Conservation (phyloP, 164 flowering plant genomes). For the Nelumbo lutea region DNA sequence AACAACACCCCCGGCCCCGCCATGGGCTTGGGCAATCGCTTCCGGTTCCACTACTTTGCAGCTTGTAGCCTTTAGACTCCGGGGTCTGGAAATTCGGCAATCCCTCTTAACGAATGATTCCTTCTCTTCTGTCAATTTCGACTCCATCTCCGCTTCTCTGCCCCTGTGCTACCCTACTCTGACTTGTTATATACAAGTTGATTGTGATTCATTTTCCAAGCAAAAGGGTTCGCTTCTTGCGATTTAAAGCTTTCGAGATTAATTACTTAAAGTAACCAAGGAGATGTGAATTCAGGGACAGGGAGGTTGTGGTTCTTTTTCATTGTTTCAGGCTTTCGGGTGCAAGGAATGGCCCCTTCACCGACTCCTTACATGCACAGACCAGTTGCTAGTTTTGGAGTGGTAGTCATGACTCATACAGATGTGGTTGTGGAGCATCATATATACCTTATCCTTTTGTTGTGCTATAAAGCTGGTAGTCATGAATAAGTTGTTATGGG, state of each 20-base stretch:
- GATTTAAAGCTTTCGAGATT: neutral
- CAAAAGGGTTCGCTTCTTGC: neutral
- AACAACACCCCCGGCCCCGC: constrained; percentile 18
- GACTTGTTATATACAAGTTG: no score
- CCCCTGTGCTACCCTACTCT: neutral
- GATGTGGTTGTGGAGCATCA: no score
- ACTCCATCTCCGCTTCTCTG: neutral
- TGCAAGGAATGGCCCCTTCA: neutral
- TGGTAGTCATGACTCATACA: no score
- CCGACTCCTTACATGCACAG: neutral
- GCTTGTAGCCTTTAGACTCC: constrained; percentile 4
- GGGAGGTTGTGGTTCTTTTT: no score
- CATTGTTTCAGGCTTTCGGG: no score
- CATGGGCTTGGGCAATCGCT: constrained; percentile 23
- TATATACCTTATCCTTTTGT: no score
- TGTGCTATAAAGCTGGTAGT: no score
- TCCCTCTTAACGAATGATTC: neutral
- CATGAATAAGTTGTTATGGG: no score
- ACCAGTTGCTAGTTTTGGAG: neutral
- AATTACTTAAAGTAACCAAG: neutral
- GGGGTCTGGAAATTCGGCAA: neutral
- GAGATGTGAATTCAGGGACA: neutral
- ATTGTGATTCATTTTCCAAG: neutral
- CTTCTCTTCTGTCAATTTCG: neutral
- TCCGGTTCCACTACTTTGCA: constrained; percentile 23